Base-by-base conservation (phyloP, 2,329 filamentous ascomycete genomes). In the Fusarium equiseti region DNA sequence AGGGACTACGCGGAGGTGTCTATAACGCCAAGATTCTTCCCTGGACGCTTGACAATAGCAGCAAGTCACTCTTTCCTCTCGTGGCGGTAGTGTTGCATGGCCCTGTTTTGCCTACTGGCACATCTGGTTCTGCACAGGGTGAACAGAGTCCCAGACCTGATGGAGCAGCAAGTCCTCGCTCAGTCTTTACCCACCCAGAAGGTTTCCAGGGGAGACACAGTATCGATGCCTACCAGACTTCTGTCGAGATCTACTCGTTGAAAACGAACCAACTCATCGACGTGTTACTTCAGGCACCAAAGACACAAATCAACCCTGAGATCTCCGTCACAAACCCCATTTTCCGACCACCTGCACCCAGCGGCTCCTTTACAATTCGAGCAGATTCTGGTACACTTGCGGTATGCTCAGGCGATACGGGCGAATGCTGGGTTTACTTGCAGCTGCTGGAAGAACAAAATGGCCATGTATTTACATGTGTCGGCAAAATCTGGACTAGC, bases 401-500 rank as follows among this genome's bases (percentile, higher is more conserved):
- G 5, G 84, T 98, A 32, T 89, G 92, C 58, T 98, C 94, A 52
- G 94, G 94, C 5, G 82, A 86, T 24, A 97, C 93, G 52, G 95
- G 95, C 15, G 95, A 98, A 81, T 90, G 95, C 48, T 97, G 92
- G 86, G 83, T 97, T 10, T 98, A 87, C 73, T 82, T 85, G 11
- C 87, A 90, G 67, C 78, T 83, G 11, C 73, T 81, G 12, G 77
- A 81, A 58, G 76, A 79, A 2, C 80, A 81, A 49, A 86, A 86
- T 24, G 76, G 79, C 2, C 81, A 81, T 24, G 71, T 82, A 46
- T 91, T 87, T 78, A 83, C 81, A 40, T 98, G 94, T 75, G 85
- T 96, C 59, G 95, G 91, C 22, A 99, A 99, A 81, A 83, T 97
- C 20, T 99, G 96, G 96, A 98, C 96, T 1, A 91, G 90, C 46